Percentiles rank a stretch among this genome's conserved stretches.
Conservation (phyloP, 306 rosid species). For the Cucurbita pepo region DNA sequence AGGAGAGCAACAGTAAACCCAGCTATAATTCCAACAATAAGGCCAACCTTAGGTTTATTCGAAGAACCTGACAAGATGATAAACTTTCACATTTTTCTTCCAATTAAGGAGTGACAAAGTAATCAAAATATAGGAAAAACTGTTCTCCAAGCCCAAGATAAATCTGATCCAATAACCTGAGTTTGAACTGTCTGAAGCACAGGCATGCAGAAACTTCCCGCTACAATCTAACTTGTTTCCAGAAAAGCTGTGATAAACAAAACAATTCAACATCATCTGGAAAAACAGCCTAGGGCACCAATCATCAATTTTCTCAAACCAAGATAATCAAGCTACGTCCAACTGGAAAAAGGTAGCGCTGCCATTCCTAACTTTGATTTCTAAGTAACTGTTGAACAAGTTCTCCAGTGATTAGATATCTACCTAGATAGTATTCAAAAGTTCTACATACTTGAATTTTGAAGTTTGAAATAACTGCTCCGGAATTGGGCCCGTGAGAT, state of each 20-base stretch:
- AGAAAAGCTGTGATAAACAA: conserved; percentile 49
- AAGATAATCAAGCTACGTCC: neutral
- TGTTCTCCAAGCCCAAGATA: neutral
- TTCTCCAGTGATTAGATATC: neutral
- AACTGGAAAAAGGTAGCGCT: neutral
- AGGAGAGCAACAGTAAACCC: conserved; percentile 33
- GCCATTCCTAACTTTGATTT: neutral
- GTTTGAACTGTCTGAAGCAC: conserved; percentile 31
- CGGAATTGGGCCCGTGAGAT: conserved; percentile 70
- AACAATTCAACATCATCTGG: neutral
- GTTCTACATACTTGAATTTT: conserved; percentile 65
- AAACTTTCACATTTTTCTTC: conserved; percentile 5
- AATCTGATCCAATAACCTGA: conserved; percentile 44
- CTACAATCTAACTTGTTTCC: conserved; percentile 78
- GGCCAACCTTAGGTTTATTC: conserved; percentile 41
- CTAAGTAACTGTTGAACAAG: neutral
- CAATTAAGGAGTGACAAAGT: neutral
- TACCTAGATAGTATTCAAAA: neutral
- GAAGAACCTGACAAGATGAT: conserved; percentile 35
- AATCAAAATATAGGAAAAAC: neutral
- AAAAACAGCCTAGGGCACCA: neutral
- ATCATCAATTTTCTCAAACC: neutral
- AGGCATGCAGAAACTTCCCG: conserved; percentile 22
- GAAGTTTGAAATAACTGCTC: conserved; percentile 30
- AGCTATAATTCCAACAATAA: conserved; percentile 55